A percentile compares a stretch with the other conserved stretches of the same genome.
These are phyloP conservation scores for Arachis hypogaea DNA, from an alignment of 306 rosid species.

Conservation along the genomic window DNA sequence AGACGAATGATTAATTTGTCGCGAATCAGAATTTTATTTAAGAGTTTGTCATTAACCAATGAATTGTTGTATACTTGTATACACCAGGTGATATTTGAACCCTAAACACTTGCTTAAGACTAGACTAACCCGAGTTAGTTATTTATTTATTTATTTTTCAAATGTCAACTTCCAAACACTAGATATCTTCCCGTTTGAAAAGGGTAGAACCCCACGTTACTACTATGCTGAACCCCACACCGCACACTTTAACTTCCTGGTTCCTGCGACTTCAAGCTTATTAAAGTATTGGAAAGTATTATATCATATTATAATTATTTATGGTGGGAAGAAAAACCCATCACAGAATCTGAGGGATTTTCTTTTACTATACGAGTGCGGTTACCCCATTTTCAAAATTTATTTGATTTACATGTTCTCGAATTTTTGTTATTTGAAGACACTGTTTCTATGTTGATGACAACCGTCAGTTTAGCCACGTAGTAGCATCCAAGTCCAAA, in stretches of 20 bases:
- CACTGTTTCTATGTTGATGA: background rate
- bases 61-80: too few relatives aligned
- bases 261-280: constrained; percentile 4
- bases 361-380: background rate
- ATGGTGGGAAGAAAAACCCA: background rate
- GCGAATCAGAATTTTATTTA: too few relatives aligned
- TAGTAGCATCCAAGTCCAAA: constrained; percentile 2
- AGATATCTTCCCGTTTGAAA: constrained; percentile 20
- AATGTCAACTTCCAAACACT: constrained; percentile 3
- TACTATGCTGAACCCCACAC: background rate
- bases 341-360: background rate
- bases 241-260: background rate
- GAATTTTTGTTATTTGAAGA: constrained; percentile 7
- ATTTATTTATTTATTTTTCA: background rate
- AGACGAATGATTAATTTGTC: too few relatives aligned
- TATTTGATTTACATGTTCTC: background rate
- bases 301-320: too few relatives aligned
- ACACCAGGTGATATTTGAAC: too few relatives aligned
- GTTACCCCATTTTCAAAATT: background rate
- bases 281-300: background rate
- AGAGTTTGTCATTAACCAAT: too few relatives aligned
- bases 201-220: background rate
- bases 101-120: too few relatives aligned
- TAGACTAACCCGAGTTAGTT: too few relatives aligned
- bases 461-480: constrained; percentile 3